phyloP scores from a whole-genome alignment of 2,329 filamentous ascomycete species.

The Graphium sp. region DNA sequence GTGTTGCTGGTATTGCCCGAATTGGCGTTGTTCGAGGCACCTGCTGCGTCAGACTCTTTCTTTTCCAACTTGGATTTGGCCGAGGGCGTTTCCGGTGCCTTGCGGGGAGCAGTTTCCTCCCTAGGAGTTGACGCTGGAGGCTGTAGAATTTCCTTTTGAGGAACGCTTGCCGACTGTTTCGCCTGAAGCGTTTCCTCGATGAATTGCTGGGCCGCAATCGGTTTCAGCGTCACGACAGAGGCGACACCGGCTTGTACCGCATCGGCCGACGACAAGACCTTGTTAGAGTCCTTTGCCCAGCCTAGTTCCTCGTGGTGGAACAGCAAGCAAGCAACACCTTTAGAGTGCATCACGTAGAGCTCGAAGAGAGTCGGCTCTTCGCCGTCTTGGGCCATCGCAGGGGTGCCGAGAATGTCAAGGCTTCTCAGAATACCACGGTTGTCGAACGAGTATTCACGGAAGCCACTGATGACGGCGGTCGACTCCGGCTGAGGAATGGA shows the following conservation, averaged over 20 bases:
- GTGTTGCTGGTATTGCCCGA: slow-evolving; percentile 11
- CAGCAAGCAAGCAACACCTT: slow-evolving; percentile 78
- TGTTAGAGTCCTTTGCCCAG: slow-evolving; percentile 81
- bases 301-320: slow-evolving; percentile 82
- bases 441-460: slow-evolving; percentile 85
- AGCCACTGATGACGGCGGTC: slow-evolving; percentile 92
- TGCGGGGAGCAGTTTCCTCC: too few species aligned
- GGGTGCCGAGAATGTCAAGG: slow-evolving; percentile 67
- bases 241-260: slow-evolving; percentile 61
- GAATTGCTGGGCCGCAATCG: slow-evolving; percentile 26
- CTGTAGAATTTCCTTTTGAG: slow-evolving; percentile 18
- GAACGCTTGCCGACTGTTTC: slow-evolving; percentile 10
- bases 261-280: slow-evolving; percentile 64
- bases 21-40: slow-evolving; percentile 23
- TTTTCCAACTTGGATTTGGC: too few species aligned
- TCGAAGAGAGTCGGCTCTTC: slow-evolving; percentile 67
- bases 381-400: slow-evolving; percentile 42
- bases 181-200: slow-evolving; percentile 22
- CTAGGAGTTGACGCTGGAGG: slow-evolving; percentile 9
- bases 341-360: slow-evolving; percentile 93
- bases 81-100: too few species aligned
- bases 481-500: slow-evolving; percentile 73
- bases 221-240: slow-evolving; percentile 53
- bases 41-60: slow-evolving; percentile 2
- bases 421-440: slow-evolving; percentile 78